phyloP scores from a whole-genome alignment of 1,139 yeast species.

The Groenewaldozyma sp. region DNA sequence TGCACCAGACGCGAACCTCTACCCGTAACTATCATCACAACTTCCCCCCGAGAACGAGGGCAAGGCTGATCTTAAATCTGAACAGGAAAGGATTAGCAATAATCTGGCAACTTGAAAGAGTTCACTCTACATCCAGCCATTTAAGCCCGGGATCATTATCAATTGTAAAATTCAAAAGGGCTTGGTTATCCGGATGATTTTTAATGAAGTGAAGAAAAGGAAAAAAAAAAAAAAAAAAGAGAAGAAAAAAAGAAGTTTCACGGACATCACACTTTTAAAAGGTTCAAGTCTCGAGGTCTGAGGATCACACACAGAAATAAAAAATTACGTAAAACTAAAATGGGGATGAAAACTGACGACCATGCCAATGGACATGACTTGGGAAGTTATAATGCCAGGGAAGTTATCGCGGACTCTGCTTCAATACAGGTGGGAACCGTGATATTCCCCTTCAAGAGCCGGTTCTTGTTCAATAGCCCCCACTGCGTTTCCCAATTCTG shows the following conservation, averaged over 20 bases:
- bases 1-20: slow-evolving; percentile 24
- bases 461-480: slow-evolving; percentile 50
- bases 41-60: too few relatives aligned
- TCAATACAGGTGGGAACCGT: slow-evolving; percentile 20
- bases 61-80: too few relatives aligned
- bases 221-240: slow-evolving; percentile 2
- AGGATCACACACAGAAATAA: neutral
- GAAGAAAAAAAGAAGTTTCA: neutral
- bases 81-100: slow-evolving; percentile 3
- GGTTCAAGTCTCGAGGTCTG: too few relatives aligned
- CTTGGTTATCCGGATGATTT: slow-evolving; percentile 26
- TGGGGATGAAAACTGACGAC: too few relatives aligned
- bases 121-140: slow-evolving; percentile 30
- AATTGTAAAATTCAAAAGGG: slow-evolving; percentile 11
- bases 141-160: slow-evolving; percentile 22
- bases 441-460: slow-evolving; percentile 34
- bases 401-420: neutral
- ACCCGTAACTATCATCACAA: too few relatives aligned
- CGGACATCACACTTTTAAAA: too few relatives aligned
- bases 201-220: slow-evolving; percentile 8
- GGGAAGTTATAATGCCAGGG: neutral
- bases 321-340: neutral
- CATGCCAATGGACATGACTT: neutral
- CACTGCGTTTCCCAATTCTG: slow-evolving; percentile 61
- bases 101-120: neutral